Evolutionary conservation across 345 rosid genomes (phyloP).

Genomic region (Toxicodendron radicans): DNA sequence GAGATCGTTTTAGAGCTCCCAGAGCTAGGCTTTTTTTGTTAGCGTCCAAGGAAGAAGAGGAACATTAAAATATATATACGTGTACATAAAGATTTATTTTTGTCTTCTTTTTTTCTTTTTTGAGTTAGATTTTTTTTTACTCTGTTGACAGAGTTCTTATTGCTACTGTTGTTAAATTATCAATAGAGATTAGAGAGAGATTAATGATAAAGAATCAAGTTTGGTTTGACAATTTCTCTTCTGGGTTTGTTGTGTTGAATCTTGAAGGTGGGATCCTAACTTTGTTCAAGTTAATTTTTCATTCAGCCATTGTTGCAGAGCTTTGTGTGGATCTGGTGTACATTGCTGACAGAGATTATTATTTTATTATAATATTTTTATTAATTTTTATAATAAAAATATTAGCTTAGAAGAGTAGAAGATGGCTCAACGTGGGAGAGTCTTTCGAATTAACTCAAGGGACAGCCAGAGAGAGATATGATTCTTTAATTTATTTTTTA

Average conservation of each 20-base stretch:
- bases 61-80: constrained; percentile 32
- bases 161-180: constrained; percentile 8
- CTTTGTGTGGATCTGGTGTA: constrained; percentile 50
- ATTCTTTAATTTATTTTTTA: too few species aligned
- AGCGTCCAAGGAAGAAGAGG: constrained; percentile 33
- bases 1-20: constrained; percentile 25
- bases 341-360: constrained; percentile 32
- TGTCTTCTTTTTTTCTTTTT: constrained; percentile 13
- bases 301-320: constrained; percentile 48
- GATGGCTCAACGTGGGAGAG: constrained; percentile 23
- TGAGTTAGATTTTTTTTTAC: constrained; percentile 19
- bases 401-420: not conserved
- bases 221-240: not conserved
- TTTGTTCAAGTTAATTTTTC: constrained; percentile 20
- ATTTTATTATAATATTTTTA: constrained; percentile 11
- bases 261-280: constrained; percentile 17
- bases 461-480: not conserved
- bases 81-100: constrained; percentile 46
- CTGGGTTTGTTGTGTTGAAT: constrained; percentile 10
- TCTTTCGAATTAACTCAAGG: constrained; percentile 3
- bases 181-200: constrained; percentile 12
- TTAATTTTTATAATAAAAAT: not conserved
- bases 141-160: constrained; percentile 20
- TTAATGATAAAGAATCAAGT: constrained; percentile 8
- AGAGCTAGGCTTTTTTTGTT: constrained; percentile 9